phyloP scores from a whole-genome alignment of 768 basidiomycete genomes.

The Dacryopinax spathularia region DNA sequence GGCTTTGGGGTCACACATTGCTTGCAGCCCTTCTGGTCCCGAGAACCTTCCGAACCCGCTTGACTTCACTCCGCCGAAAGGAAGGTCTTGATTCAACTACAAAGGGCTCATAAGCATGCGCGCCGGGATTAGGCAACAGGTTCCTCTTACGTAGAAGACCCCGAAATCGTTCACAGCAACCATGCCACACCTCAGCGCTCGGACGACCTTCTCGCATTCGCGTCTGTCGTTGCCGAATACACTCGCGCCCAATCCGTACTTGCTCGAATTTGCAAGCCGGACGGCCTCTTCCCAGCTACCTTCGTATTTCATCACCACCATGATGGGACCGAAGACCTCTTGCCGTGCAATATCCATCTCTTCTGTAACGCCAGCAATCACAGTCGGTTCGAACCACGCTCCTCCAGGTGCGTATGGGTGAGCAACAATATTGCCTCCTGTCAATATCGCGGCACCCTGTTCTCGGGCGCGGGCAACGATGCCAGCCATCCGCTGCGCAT shows the following conservation, averaged over 20 bases:
- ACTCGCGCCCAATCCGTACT: constrained; percentile 83
- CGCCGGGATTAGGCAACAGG: neutral
- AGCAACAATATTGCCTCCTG: constrained; percentile 50
- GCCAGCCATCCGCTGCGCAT: constrained; percentile 43
- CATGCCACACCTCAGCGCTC: constrained; percentile 83
- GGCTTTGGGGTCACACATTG: constrained; percentile 77
- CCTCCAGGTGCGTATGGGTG: constrained; percentile 60
- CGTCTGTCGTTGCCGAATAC: constrained; percentile 82
- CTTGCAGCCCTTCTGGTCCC: constrained; percentile 83
- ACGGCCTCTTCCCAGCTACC: constrained; percentile 65
- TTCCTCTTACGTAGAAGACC: constrained; percentile 57
- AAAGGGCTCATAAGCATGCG: constrained; percentile 7
- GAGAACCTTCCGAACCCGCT: constrained; percentile 92
- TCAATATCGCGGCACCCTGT: constrained; percentile 46
- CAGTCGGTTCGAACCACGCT: constrained; percentile 74
- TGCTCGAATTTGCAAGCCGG: constrained; percentile 72
- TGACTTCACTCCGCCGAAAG: constrained; percentile 84
- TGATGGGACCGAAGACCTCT: constrained; percentile 92
- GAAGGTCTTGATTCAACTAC: constrained; percentile 47
- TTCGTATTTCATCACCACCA: constrained; percentile 72
- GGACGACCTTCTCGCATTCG: constrained; percentile 65
- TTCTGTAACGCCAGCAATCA: constrained; percentile 62
- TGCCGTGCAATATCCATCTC: constrained; percentile 62
- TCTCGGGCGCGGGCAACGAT: constrained; percentile 56
- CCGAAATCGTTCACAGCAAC: constrained; percentile 93